Evolutionary conservation across 495 filamentous ascomycete genomes (phyloP), one percentile per base, ranked within the genome.

Genomic region (Bacidia rubella): DNA sequence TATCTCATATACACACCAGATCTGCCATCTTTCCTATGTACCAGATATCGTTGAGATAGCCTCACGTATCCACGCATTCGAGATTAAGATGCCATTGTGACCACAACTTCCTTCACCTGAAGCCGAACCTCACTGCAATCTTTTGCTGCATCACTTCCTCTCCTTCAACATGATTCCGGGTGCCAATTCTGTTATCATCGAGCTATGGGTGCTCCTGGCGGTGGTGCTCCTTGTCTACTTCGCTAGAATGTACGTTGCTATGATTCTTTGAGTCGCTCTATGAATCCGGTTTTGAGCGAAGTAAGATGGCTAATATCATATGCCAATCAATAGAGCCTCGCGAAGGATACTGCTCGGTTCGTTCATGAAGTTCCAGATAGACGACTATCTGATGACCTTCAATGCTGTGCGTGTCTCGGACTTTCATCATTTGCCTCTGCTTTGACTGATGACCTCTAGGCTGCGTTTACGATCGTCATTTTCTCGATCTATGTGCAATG

Each of bases 301-400:
- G 29, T 5, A 15, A 35, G 29, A 35, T n/a, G n/a, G n/a, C n/a
- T n/a, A n/a, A n/a, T n/a, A n/a, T n/a, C n/a, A n/a, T n/a, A n/a
- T n/a, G n/a, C n/a, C n/a, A n/a, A n/a, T n/a, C 45, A 48, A 24
- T 19, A 48, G 45, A 27, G 45, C 24, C 11, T 71, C 66, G 17
- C 66, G 69, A 44, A 49, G 55, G 23, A 49, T 78, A 11, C 67
- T 72, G 40, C 60, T 76, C 12, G 70, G 74, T 5, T 63, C 68
- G 0, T 59, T 69, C 42, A 69, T 62, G 24, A 63, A 66, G 12
- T 63, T 78, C 39, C 70, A 79, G 55, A 20, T 66, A 1, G 78
- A 81, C 49, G 78, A 82, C 57, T 75, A 65, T 49, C 41, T 79
- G 15, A 79, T 81, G 69, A 21, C 73, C 0, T 53, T 75, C 25